Evolutionary conservation across 2,329 filamentous ascomycete species (phyloP).

Genomic region (Cladophialophora psammophila): DNA sequence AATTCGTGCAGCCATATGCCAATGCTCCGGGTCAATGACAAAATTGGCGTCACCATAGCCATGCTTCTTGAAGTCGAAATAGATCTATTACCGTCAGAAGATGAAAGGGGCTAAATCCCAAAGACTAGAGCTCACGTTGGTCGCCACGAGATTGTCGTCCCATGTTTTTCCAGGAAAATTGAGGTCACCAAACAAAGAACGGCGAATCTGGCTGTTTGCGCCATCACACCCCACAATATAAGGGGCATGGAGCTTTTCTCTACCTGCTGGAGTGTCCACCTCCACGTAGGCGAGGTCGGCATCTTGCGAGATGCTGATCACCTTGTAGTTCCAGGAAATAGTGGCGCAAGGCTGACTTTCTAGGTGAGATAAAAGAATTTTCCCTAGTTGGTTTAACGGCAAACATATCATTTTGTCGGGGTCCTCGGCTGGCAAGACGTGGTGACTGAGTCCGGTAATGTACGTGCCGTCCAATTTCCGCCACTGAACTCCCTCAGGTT

Average conservation of each 20-base stretch:
- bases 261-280: constrained; percentile 22
- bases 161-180: constrained; percentile 26
- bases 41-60: constrained; percentile 16
- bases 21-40: constrained; percentile 60
- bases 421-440: constrained; percentile 42
- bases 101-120: constrained; percentile 14
- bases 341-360: constrained; percentile 44
- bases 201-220: constrained; percentile 50
- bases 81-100: constrained; percentile 54
- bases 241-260: constrained; percentile 38
- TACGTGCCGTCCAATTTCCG: constrained; percentile 49
- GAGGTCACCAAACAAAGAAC: constrained; percentile 36
- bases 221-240: constrained; percentile 57
- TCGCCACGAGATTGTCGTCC: constrained; percentile 27
- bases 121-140: no score
- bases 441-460: constrained; percentile 40
- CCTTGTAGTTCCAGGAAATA: constrained; percentile 55
- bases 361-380: constrained; percentile 52
- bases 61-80: constrained; percentile 66
- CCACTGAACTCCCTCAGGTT: constrained; percentile 53
- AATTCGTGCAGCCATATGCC: constrained; percentile 68
- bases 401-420: no score
- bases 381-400: no score
- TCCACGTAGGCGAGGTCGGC: constrained; percentile 9
- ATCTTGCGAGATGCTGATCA: constrained; percentile 26